These are phyloP conservation scores for Podospora comata DNA, from an alignment of 495 filamentous ascomycete genomes.

Conservation along the genomic window DNA sequence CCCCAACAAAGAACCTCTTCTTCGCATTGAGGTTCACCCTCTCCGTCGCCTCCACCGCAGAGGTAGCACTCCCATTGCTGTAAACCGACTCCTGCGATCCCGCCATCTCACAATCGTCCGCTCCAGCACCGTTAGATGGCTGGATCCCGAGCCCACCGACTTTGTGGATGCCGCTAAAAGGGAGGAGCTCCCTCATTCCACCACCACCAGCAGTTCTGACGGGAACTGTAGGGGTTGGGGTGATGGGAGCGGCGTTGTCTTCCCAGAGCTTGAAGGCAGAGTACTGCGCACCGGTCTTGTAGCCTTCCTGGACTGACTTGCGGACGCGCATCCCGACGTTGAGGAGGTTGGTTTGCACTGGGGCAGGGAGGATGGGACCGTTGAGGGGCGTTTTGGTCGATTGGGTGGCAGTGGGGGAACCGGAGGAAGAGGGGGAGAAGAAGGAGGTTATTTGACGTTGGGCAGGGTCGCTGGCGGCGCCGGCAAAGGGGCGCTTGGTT, in stretches of 20 bases:
- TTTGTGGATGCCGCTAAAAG: slow-evolving; percentile 74
- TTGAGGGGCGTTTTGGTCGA: slow-evolving; percentile 34
- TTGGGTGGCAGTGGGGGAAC: slow-evolving; percentile 8
- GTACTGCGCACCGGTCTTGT: slow-evolving; percentile 66
- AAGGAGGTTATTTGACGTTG: slow-evolving; percentile 52
- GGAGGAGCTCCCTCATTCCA: slow-evolving; percentile 55
- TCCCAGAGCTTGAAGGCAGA: slow-evolving; percentile 45
- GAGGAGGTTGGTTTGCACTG: slow-evolving; percentile 72
- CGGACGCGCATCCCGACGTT: slow-evolving; percentile 90
- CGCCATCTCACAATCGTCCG: slow-evolving; percentile 16
- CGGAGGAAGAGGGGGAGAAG: slow-evolving; percentile 31
- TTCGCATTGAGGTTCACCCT: slow-evolving; percentile 33
- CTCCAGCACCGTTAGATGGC: slow-evolving; percentile 18
- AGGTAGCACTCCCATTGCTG: slow-evolving; percentile 24
- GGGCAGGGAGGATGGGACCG: slow-evolving; percentile 53
- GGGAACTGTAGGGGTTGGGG: background rate
- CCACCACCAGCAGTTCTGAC: slow-evolving; percentile 7
- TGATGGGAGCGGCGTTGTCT: slow-evolving; percentile 24
- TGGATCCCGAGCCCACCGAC: slow-evolving; percentile 56
- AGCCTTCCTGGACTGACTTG: slow-evolving; percentile 87
- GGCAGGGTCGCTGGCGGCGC: slow-evolving; percentile 47
- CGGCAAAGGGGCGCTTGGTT: slow-evolving; percentile 50
- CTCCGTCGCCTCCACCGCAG: slow-evolving; percentile 9
- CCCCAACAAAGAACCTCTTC: slow-evolving; percentile 33
- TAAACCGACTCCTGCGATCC: slow-evolving; percentile 39